These are phyloP conservation scores for Drechslerella coelobrocha DNA, from an alignment of 2,329 filamentous ascomycete species.

Conservation along the genomic window DNA sequence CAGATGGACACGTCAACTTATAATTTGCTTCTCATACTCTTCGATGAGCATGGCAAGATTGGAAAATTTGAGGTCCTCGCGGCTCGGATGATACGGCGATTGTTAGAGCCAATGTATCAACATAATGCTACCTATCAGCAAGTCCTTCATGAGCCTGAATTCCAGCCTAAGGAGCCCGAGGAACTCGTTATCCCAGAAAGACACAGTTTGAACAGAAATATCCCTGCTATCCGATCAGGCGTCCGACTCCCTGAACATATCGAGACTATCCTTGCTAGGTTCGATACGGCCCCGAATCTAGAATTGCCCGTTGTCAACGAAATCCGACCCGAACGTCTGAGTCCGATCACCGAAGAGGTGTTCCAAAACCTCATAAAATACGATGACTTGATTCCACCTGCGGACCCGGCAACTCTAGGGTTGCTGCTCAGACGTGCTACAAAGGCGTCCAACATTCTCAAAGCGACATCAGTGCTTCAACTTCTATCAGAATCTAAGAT, in stretches of 20 bases:
- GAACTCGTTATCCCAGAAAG: conserved; percentile 3
- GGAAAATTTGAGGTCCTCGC: conserved; percentile 34
- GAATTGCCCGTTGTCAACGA: conserved; percentile 39
- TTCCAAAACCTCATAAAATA: conserved; percentile 29
- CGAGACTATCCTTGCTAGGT: conserved; percentile 30
- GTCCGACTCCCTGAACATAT: conserved; percentile 33
- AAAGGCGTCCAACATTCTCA: conserved; percentile 23
- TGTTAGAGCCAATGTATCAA: conserved; percentile 35
- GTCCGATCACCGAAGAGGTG: conserved; percentile 5
- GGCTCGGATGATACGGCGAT: conserved; percentile 32
- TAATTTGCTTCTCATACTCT: conserved; percentile 42
- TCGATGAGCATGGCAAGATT: conserved; percentile 41
- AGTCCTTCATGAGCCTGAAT: conserved; percentile 34
- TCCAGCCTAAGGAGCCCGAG: conserved; percentile 17
- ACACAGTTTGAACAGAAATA: not conserved
- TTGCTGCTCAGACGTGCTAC: conserved; percentile 27
- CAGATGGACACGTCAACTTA: conserved; percentile 48
- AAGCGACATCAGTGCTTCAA: conserved; percentile 31
- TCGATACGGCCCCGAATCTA: conserved; percentile 18
- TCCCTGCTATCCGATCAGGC: not conserved
- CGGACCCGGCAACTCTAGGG: conserved; percentile 43
- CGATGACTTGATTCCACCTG: conserved; percentile 31
- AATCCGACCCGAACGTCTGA: conserved; percentile 38
- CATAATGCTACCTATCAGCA: conserved; percentile 37
- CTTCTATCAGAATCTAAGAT: conserved; percentile 36